These are phyloP conservation scores for Pseudogymnoascus verrucosus DNA, from an alignment of 2,329 filamentous ascomycete species.

Conservation along the genomic window DNA sequence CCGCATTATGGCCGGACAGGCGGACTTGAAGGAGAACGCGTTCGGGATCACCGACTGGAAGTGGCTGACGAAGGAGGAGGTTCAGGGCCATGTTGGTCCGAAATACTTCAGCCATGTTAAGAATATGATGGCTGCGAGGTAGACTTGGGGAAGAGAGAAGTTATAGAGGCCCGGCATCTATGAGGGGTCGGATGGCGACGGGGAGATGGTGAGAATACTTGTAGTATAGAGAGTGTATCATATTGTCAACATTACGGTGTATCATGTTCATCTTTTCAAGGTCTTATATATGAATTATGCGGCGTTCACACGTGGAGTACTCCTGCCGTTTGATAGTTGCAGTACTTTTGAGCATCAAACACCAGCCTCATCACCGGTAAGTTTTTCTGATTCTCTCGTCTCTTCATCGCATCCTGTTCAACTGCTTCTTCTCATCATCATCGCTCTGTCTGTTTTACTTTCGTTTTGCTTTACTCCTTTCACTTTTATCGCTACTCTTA, in stretches of 20 bases:
- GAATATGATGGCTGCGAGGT: conserved; percentile 80
- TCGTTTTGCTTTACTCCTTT: no score
- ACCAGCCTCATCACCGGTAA: no score
- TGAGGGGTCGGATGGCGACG: background rate
- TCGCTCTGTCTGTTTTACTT: no score
- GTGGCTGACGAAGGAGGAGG: conserved; percentile 88
- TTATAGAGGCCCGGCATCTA: background rate
- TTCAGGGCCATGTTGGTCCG: conserved; percentile 55
- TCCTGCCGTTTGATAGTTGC: no score
- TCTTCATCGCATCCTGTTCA: no score
- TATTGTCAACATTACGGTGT: conserved; percentile 9
- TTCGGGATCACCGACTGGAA: conserved; percentile 74
- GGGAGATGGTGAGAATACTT: background rate
- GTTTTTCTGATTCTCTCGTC: no score
- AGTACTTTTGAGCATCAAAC: no score
- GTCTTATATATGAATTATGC: background rate
- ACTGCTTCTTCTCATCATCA: no score
- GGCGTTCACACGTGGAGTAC: no score
- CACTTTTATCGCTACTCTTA: no score
- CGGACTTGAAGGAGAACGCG: conserved; percentile 63
- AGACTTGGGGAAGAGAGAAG: conserved; percentile 24
- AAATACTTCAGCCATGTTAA: conserved; percentile 68
- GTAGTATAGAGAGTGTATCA: conserved; percentile 6
- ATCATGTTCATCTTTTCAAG: background rate
- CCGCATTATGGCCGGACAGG: conserved; percentile 95